Conservation (phyloP, 495 filamentous ascomycete genomes). For the Podospora pseudocomata region DNA sequence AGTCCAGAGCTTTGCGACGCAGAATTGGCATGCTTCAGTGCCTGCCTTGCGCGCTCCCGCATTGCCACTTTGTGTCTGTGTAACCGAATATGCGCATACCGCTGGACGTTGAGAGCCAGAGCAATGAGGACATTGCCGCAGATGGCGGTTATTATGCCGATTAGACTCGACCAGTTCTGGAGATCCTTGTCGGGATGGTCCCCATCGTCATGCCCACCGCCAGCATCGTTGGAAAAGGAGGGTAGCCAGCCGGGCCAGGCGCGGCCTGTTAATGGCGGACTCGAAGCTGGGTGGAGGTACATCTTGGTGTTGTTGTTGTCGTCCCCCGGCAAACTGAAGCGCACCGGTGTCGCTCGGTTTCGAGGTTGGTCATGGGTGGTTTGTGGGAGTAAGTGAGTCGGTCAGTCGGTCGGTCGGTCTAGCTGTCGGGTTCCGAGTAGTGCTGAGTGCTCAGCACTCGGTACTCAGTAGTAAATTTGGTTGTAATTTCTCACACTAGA, state of each 20-base stretch:
- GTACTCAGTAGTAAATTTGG: neutral
- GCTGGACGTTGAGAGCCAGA: slow-evolving; percentile 91
- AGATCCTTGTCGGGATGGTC: slow-evolving; percentile 48
- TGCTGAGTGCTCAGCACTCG: too few relatives aligned
- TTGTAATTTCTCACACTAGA: slow-evolving; percentile 2
- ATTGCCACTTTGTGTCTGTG: slow-evolving; percentile 38
- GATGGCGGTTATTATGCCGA: slow-evolving; percentile 91
- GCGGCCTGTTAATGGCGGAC: slow-evolving; percentile 1
- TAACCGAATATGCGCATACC: slow-evolving; percentile 87
- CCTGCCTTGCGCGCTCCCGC: slow-evolving; percentile 53
- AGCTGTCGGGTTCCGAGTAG: neutral
- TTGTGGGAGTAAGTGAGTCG: neutral
- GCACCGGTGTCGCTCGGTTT: slow-evolving; percentile 13
- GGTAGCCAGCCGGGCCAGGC: slow-evolving; percentile 10
- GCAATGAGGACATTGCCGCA: slow-evolving; percentile 90
- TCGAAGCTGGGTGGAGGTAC: slow-evolving; percentile 13
- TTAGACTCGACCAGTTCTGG: slow-evolving; percentile 83
- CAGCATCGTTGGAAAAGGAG: neutral
- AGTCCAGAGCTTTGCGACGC: neutral
- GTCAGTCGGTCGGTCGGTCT: slow-evolving; percentile 1
- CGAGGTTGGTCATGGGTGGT: slow-evolving; percentile 9
- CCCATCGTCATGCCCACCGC: slow-evolving; percentile 4
- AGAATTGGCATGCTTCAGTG: slow-evolving; percentile 23
- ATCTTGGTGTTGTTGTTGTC: slow-evolving; percentile 13
- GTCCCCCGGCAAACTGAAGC: slow-evolving; percentile 3